Evolutionary conservation across 768 basidiomycete genomes (phyloP), one percentile per base, ranked within the genome.

Genomic region (Podaxis rugospora): DNA sequence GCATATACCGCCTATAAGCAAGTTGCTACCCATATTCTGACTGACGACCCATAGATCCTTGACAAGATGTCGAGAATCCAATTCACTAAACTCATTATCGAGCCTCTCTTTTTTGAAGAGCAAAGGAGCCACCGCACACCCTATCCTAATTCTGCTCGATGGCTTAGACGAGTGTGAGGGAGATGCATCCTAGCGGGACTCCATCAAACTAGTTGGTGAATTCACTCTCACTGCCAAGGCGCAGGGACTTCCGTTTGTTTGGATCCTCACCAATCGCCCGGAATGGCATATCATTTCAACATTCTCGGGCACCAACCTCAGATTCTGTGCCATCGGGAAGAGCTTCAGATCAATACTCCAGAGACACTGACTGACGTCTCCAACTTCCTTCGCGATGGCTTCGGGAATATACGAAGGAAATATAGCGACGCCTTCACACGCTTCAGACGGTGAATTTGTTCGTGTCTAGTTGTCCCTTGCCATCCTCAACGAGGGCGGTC

Each of bases 141-240:
- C 28, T 6, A 16, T 47, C 14, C 62, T 58, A n/a, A 49, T 63
- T 5, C 4, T 63, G 7, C 37, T 63, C 10, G 62, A 63, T 25
- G 47, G 47, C 21, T 10, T 27, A 21, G 23, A 49, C 21, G 56
- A 58, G 9, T 63, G 56, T 42, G 4, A 36, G 18, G 56, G 32
- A 1, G 44, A 32, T 14, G 13, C 5, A 1, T 5, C 28, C 27
- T 52, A 55, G 35, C 36, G 36, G 1, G 23, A 5, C 3, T 9
- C 50, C 2, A 37, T 57, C 32, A 18, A 36, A n/a, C 23, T 49
- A 10, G 18, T 57, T 2, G n/a, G 18, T 21, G 21, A n/a, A 10
- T 50, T 57, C 13, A 11, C 56, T 7, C 11, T 18, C 5, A 49
- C 7, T n/a, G 28, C 6, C 13, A 21, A 37, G 5, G 2, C n/a